A percentile compares a stretch with the other conserved stretches of the same genome.
These are phyloP conservation scores for Fusarium coicis DNA, from an alignment of 2,329 filamentous ascomycete genomes.

Conservation along the genomic window DNA sequence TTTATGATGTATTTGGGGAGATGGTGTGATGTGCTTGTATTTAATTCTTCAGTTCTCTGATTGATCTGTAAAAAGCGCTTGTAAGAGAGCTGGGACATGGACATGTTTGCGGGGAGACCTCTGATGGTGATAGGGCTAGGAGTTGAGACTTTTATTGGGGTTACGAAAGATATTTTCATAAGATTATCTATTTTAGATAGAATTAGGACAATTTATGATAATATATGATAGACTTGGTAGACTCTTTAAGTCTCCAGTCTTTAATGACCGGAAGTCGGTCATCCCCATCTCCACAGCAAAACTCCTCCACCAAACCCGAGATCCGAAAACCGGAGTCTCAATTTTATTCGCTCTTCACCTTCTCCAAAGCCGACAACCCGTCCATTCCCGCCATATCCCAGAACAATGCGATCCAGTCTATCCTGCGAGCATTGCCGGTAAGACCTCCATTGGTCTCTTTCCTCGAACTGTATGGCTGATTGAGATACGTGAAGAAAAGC, in stretches of 20 bases:
- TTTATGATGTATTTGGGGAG: neutral
- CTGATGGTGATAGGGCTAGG: neutral
- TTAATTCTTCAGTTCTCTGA: neutral
- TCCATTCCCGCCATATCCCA: neutral
- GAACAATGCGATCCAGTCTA: slow-evolving; percentile 47
- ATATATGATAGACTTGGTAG: too few species aligned
- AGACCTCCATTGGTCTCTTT: neutral
- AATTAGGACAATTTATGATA: fast-evolving
- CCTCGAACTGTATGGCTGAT: too few species aligned
- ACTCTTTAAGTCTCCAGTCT: too few species aligned
- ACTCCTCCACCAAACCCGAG: neutral
- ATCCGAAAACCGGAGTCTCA: slow-evolving; percentile 10
- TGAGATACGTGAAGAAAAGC: slow-evolving; percentile 40
- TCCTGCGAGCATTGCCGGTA: slow-evolving; percentile 51
- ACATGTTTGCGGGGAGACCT: fast-evolving
- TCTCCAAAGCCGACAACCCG: slow-evolving; percentile 19
- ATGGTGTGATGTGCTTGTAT: fast-evolving
- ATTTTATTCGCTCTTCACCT: neutral
- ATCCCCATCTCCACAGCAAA: neutral
- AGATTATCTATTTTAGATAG: too few species aligned
- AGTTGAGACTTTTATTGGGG: neutral
- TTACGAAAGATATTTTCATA: fast-evolving
- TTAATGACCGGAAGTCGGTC: neutral
- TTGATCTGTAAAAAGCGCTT: fast-evolving
- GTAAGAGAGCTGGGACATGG: neutral